phyloP scores from a whole-genome alignment of 2,329 filamentous ascomycete species.

The Venturia asperata region DNA sequence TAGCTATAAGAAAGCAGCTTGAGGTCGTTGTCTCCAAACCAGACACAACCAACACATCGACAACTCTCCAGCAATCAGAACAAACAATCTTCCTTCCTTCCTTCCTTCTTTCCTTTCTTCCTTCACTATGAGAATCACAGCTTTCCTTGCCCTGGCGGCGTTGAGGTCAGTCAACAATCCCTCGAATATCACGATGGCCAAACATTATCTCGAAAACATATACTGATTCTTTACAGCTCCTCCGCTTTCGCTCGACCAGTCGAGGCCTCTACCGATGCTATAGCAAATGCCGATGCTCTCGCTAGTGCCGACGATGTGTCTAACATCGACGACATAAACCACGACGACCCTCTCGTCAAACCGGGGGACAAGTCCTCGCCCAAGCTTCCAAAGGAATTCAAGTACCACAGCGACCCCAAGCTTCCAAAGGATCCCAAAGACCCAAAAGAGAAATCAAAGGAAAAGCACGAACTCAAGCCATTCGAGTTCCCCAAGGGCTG shows the following conservation, averaged over 20 bases:
- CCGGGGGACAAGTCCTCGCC: too few species aligned
- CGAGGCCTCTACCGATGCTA: background rate
- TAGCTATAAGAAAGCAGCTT: slow-evolving; percentile 3
- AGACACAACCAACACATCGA: background rate
- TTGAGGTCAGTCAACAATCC: background rate
- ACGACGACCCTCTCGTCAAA: background rate
- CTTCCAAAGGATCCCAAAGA: background rate
- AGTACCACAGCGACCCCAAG: too few species aligned
- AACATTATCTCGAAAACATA: background rate
- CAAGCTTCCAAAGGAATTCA: too few species aligned
- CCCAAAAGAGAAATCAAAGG: too few species aligned
- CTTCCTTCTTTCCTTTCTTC: background rate
- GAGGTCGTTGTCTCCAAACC: background rate
- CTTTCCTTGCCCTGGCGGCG: background rate
- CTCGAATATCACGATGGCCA: background rate
- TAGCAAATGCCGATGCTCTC: background rate
- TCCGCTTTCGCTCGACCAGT: background rate
- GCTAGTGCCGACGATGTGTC: background rate
- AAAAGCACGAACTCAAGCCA: too few species aligned
- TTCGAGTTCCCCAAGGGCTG: background rate
- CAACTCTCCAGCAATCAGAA: background rate
- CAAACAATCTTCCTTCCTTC: background rate
- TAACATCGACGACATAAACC: background rate
- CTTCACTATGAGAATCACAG: background rate
- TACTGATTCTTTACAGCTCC: background rate